A percentile compares a stretch with the other conserved stretches of the same genome.
Conservation (phyloP, 2,329 filamentous ascomycete genomes). For the Colletotrichum nymphaeae region DNA sequence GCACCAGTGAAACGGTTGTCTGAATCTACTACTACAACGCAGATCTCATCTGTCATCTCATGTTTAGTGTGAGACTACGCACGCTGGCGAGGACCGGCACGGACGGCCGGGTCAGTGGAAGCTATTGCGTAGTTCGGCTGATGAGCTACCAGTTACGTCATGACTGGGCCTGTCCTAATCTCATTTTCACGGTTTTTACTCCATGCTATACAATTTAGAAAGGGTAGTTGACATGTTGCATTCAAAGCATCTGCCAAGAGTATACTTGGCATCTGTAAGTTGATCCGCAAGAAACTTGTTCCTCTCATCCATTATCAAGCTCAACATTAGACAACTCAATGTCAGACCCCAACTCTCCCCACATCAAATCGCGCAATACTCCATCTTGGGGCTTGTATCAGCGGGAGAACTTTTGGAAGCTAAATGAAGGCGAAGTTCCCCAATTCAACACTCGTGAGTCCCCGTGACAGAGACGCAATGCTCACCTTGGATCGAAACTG, state of each 20-base stretch:
- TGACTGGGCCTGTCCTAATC: background rate
- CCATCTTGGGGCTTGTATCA: constrained; percentile 43
- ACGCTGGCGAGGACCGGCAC: background rate
- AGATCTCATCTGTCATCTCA: background rate
- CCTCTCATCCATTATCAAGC: background rate
- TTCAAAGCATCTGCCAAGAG: background rate
- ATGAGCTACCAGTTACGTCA: constrained; percentile 29
- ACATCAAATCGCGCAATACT: constrained; percentile 39
- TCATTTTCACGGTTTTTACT: background rate
- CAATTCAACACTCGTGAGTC: constrained; percentile 40
- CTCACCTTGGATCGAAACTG: background rate
- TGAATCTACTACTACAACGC: too few species aligned
- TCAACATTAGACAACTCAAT: background rate
- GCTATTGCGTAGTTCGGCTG: constrained; percentile 18
- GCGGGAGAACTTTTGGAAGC: constrained; percentile 42
- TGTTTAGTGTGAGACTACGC: background rate
- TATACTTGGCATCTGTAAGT: background rate
- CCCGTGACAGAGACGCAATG: too few species aligned
- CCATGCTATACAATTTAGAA: background rate
- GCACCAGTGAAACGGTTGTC: background rate
- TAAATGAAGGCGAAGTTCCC: constrained; percentile 39
- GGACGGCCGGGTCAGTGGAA: background rate
- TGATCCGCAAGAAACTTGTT: background rate
- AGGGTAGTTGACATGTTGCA: background rate
- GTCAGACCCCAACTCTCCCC: constrained; percentile 39